Percentiles rank a stretch among this genome's conserved stretches.
These are phyloP conservation scores for Strigomonas culicis DNA, from an alignment of 208 protist genomes.

Conservation along the genomic window DNA sequence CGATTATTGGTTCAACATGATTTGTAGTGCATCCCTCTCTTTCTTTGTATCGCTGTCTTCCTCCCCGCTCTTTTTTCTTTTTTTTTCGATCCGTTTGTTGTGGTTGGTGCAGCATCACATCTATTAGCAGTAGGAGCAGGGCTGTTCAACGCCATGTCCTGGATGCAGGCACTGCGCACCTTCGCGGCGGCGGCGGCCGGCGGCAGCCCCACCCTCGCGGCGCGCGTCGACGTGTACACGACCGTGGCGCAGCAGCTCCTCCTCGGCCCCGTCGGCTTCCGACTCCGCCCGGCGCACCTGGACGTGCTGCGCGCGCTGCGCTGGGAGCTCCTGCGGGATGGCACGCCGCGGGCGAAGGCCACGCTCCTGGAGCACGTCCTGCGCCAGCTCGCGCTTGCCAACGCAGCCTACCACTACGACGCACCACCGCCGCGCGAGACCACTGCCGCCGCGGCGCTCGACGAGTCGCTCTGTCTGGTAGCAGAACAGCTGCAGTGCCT, in stretches of 20 bases:
- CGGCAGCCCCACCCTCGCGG: not conserved
- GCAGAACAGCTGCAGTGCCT: not conserved
- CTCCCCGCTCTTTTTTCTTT: too few relatives aligned
- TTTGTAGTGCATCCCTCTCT: too few relatives aligned
- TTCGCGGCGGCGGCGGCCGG: not conserved
- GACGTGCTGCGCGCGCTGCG: not conserved
- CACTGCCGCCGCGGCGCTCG: not conserved
- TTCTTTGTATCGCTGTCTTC: too few relatives aligned
- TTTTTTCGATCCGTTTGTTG: too few relatives aligned
- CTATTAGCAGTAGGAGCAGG: too few relatives aligned
- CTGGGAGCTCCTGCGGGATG: not conserved
- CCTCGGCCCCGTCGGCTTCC: slow-evolving; percentile 1
- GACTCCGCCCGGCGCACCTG: not conserved
- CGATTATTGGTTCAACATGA: too few relatives aligned
- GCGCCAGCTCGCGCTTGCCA: not conserved
- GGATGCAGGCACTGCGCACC: not conserved
- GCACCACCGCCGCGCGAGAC: not conserved
- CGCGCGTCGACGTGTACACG: not conserved
- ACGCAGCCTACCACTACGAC: not conserved
- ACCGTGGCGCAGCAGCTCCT: not conserved
- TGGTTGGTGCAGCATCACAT: too few relatives aligned
- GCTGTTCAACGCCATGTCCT: too few relatives aligned
- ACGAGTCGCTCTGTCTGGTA: not conserved
- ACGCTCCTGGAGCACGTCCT: not conserved
- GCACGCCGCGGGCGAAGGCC: not conserved